Base-by-base conservation (phyloP, 768 basidiomycete species). In the Brasilioporus rufonigricans region DNA sequence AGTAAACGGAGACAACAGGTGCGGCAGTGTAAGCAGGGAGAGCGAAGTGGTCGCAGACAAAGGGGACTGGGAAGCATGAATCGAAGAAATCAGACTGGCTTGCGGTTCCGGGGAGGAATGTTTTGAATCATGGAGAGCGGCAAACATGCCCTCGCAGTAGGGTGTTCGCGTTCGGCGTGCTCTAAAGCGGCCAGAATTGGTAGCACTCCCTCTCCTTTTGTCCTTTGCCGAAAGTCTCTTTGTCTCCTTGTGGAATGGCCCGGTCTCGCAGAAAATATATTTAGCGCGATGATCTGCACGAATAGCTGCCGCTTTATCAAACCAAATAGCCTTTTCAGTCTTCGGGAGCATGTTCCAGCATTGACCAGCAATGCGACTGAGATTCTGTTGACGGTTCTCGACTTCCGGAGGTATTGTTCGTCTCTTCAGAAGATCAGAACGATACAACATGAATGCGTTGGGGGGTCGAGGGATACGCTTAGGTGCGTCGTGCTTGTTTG, bases 391-490 rank as follows among this genome's bases (percentile, higher is more conserved):
- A 44, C 79, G 76, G 43, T 73, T 74, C 66, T 81, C 79, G 35
- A 78, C 70, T 23, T 74, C 68, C 16, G 71, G 63, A 3, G 78
- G 76, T 41, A 81, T 73, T 12, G 71, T 55, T 19, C 70, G 71
- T 3, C 68, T 72, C 58, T 77, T 76, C 12, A 83, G 71, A 24
- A 81, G 73, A 56, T 80, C 74, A 23, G 79, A 80, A 40, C 83
- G 74, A 68, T 77, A 84, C 46, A 84, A 69, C 59, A 84, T 79
- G 66, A 84, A 84, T 14, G 83, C 80, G 62, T 84, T 83, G 14
- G 79, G 66, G 0, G 83, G 78, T 8, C 82, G 75, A 31, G 77
- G 76, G 19, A 78, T 74, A 44, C 75, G 74, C 39, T 66, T 60
- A 16, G 49, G 21, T 23, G 58, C 45, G n/a, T 53, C 40, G 16